These are phyloP conservation scores for Salmacisia buchloeana DNA, from an alignment of 1,284 basidiomycete species.

Conservation along the genomic window DNA sequence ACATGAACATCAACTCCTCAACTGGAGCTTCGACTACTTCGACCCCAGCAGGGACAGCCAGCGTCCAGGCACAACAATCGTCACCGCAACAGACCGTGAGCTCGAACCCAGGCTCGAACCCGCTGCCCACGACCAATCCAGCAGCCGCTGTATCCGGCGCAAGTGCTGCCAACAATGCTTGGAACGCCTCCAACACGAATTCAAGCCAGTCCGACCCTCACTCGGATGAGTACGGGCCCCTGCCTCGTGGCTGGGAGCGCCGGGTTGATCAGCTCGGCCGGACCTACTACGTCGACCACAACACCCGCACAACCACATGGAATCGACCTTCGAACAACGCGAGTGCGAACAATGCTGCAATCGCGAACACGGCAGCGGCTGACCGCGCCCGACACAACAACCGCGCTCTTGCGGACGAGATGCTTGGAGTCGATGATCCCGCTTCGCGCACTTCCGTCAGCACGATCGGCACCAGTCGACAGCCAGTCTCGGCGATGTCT, in stretches of 20 bases:
- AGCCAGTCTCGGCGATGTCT: slow-evolving; percentile 22
- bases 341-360: slow-evolving; percentile 35
- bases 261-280: slow-evolving; percentile 79
- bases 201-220: slow-evolving; percentile 22
- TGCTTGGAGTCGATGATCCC: slow-evolving; percentile 43
- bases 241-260: slow-evolving; percentile 89
- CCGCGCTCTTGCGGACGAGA: slow-evolving; percentile 48
- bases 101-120: no score
- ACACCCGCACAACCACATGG: slow-evolving; percentile 91
- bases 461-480: slow-evolving; percentile 11
- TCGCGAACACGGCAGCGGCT: slow-evolving; percentile 34
- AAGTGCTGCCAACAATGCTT: not conserved
- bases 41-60: not conserved
- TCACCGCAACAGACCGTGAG: slow-evolving; percentile 19
- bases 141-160: not conserved
- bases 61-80: not conserved
- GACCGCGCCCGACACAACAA: slow-evolving; percentile 46
- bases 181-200: slow-evolving; percentile 5
- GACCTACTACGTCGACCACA: slow-evolving; percentile 75
- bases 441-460: not conserved
- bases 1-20: not conserved
- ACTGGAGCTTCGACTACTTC: not conserved
- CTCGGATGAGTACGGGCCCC: slow-evolving; percentile 43
- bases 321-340: slow-evolving; percentile 54
- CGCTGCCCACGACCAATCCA: not conserved